Evolutionary conservation across 2,329 filamentous ascomycete genomes (phyloP), one percentile per base, ranked within the genome.

Genomic region (Aspergillus sojae): DNA sequence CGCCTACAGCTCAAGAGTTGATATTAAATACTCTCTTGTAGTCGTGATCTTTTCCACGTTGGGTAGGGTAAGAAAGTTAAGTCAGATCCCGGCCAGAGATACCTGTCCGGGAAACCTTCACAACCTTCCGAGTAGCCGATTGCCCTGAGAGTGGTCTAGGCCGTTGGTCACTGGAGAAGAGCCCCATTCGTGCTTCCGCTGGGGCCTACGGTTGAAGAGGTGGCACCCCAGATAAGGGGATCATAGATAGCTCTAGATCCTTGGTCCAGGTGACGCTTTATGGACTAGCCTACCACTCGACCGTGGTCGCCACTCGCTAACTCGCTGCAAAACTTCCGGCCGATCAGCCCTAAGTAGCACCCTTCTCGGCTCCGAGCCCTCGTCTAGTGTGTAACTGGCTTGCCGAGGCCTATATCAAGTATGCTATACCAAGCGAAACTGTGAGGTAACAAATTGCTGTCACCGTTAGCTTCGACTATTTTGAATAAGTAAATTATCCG

Each of bases 171-270:
- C 28, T 45, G 5, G 7, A 28, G 10, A 53, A 60, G 39, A 45
- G 52, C 16, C 34, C 28, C 50, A 54, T 36, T 34, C 1, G 32
- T 34, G 19, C 21, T 36, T 23, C 21, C 6, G 2, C 14, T 21
- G 21, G 43, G 19, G 30, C n/a, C 30, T 36, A 12, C n/a, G 52
- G 52, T 30, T 52, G 28, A 58, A 21, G 16, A 21, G 41, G 55
- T 52, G 58, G 52, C 58, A 53, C 57, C 52, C 59, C 11, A 36
- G 54, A 45, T 66, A 64, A 61, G 62, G 45, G 57, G 62, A 62
- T 64, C 62, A 66, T 66, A 53, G 62, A 64, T 53, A 39, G 53
- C n/a, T 32, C 46, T 48, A 19, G 54, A 53, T 30, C 34, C 43
- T 43, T 45, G 41, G 36, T 48, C 52, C 34, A 16, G 39, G 30